Evolutionary conservation across 129 eudicot species (phyloP), one percentile per base, ranked within the genome.

Genomic region (Flaveria bidentis): DNA sequence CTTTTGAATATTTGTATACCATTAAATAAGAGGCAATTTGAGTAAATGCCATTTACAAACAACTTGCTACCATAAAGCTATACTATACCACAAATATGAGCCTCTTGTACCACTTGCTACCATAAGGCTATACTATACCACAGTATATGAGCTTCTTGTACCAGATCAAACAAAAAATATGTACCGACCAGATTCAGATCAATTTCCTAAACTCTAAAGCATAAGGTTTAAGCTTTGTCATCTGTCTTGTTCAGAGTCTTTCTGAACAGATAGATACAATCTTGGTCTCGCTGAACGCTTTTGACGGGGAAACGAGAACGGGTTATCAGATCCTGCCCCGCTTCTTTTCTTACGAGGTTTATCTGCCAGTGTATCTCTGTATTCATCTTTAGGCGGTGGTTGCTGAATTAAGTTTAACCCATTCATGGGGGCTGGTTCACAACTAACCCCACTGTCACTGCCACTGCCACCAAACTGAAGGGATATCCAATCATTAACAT

Each of bases 401-500:
- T 81, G 88, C 30, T 81, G 89, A 39, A 84, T 82, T 5, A 84
- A 51, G 75, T 70, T 84, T 36, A 82, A 46, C 39, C 81, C 92
- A 73, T 84, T 84, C 56, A 75, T 69, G 60, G 79, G 76, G 20
- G 81, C 75, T 74, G 90, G 44, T 42, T 81, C 90, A 63, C 79
- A 77, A 33, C 55, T 87, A 64, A 78, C 82, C 57, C 82, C 88
- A 63, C 83, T 84, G 60, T 46, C 39, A 13, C 82, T 76, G 68
- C 88, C 96, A 16, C 17, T 12, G 66, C 66, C 39, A 2, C 98
- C 96, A 46, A 93, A 83, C 65, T 87, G 82, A 33, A 93, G 93
- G 44, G 98, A 93, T 23, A 87, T 93, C 98, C 98, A 93, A 61
- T 93, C 97, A 39, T 93, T 97, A 30, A 81, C 74, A 25, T 73